These are phyloP conservation scores for Tylopilus sp. DNA, from an alignment of 1,284 basidiomycete species.

Conservation along the genomic window DNA sequence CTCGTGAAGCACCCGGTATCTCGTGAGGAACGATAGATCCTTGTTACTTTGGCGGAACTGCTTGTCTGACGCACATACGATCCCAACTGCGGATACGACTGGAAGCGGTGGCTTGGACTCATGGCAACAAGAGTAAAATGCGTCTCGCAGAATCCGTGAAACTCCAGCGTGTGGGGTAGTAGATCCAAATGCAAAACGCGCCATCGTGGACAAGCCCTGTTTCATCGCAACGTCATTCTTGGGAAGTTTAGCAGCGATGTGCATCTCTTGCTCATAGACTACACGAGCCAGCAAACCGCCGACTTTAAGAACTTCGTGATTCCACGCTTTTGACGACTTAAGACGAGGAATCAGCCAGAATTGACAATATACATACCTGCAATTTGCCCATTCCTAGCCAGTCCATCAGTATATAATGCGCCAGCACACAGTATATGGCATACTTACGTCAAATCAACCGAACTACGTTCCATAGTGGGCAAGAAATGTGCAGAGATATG, in stretches of 20 bases:
- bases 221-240: conserved; percentile 62
- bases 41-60: conserved; percentile 10
- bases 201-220: conserved; percentile 80
- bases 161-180: conserved; percentile 90
- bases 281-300: conserved; percentile 86
- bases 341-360: neutral
- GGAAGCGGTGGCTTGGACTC: conserved; percentile 29
- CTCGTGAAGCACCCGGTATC: conserved; percentile 19
- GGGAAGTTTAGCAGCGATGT: conserved; percentile 34
- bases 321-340: conserved; percentile 72
- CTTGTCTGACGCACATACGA: conserved; percentile 42
- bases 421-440: too few species aligned
- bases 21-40: conserved; percentile 21
- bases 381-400: conserved; percentile 76
- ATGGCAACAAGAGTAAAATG: conserved; percentile 80
- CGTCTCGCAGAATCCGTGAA: conserved; percentile 76
- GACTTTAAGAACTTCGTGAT: conserved; percentile 85
- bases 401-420: conserved; percentile 4
- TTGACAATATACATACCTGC: conserved; percentile 57
- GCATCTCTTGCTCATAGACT: conserved; percentile 90
- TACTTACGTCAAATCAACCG: conserved; percentile 84
- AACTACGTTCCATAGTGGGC: conserved; percentile 96
- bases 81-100: conserved; percentile 77
- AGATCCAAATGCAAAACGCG: conserved; percentile 87
- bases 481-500: conserved; percentile 94